Conservation (phyloP, 2,329 filamentous ascomycete species). For the Aureobasidium musti region DNA sequence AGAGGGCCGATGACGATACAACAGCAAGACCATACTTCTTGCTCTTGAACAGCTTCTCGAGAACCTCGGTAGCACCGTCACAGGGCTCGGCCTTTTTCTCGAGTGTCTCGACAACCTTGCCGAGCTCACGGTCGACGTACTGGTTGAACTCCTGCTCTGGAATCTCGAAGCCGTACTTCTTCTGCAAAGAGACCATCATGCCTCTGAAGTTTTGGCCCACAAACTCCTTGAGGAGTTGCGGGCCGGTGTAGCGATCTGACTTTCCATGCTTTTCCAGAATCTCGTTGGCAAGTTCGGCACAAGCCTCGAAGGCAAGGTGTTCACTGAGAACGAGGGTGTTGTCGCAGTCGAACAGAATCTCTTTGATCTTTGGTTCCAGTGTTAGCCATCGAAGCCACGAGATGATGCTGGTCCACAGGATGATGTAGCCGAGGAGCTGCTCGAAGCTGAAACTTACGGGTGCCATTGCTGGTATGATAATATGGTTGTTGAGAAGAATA, state of each 20-base stretch:
- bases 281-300: conserved; percentile 84
- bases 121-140: conserved; percentile 77
- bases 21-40: conserved; percentile 66
- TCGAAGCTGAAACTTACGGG: conserved; percentile 20
- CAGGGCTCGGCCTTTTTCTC: conserved; percentile 54
- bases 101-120: conserved; percentile 80
- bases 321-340: conserved; percentile 94
- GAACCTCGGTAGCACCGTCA: conserved; percentile 46
- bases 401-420: conserved; percentile 5
- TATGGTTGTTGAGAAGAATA: not conserved
- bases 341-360: conserved; percentile 63
- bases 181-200: conserved; percentile 77
- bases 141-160: conserved; percentile 65
- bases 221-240: conserved; percentile 78
- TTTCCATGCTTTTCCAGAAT: conserved; percentile 70
- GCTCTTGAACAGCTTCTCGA: conserved; percentile 63
- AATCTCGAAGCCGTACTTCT: conserved; percentile 74
- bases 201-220: conserved; percentile 94
- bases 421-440: conserved; percentile 18
- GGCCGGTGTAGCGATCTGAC: conserved; percentile 71
- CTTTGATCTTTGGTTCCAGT: conserved; percentile 44
- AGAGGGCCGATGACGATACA: conserved; percentile 77
- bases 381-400: conserved; percentile 2
- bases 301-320: conserved; percentile 87
- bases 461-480: conserved; percentile 13